phyloP scores from a whole-genome alignment of 352 stramenopile genomes.

The Pythium vanterpoolii region DNA sequence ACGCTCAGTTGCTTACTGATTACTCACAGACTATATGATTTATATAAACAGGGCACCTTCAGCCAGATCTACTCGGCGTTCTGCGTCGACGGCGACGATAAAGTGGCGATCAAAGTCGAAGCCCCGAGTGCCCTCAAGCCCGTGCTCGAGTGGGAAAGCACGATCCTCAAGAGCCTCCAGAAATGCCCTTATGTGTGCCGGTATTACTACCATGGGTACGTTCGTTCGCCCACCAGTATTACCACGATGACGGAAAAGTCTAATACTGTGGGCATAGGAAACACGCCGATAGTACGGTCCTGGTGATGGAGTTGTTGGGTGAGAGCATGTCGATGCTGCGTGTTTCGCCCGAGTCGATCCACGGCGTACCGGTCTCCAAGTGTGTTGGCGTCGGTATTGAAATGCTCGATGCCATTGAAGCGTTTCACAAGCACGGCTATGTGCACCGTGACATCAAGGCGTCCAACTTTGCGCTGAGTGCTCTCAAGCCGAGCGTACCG shows the following conservation, averaged over 20 bases:
- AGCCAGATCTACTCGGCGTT: slow-evolving; percentile 89
- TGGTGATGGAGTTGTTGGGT: slow-evolving; percentile 87
- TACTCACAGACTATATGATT: too few species aligned
- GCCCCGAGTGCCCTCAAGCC: slow-evolving; percentile 83
- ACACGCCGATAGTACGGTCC: slow-evolving; percentile 80
- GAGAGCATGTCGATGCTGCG: slow-evolving; percentile 89
- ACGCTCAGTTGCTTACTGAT: too few species aligned
- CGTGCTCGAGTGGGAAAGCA: slow-evolving; percentile 87
- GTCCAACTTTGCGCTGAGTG: slow-evolving; percentile 82
- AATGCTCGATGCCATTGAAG: slow-evolving; percentile 88
- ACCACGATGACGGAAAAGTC: too few species aligned
- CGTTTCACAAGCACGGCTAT: slow-evolving; percentile 82
- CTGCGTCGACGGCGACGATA: slow-evolving; percentile 63
- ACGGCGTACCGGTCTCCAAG: slow-evolving; percentile 69
- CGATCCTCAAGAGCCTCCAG: slow-evolving; percentile 84
- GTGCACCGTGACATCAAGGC: slow-evolving; percentile 89
- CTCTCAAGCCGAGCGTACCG: slow-evolving; percentile 29
- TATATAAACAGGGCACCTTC: slow-evolving; percentile 75
- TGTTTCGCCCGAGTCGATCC: slow-evolving; percentile 70
- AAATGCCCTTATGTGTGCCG: slow-evolving; percentile 80
- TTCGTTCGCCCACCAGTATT: too few species aligned
- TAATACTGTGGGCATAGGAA: slow-evolving; percentile 37
- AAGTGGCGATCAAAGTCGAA: slow-evolving; percentile 85
- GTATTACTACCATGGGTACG: slow-evolving; percentile 78
- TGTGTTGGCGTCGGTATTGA: slow-evolving; percentile 73